phyloP scores from a whole-genome alignment of 176 grass and related monocot genomes.

The Carex parvula region DNA sequence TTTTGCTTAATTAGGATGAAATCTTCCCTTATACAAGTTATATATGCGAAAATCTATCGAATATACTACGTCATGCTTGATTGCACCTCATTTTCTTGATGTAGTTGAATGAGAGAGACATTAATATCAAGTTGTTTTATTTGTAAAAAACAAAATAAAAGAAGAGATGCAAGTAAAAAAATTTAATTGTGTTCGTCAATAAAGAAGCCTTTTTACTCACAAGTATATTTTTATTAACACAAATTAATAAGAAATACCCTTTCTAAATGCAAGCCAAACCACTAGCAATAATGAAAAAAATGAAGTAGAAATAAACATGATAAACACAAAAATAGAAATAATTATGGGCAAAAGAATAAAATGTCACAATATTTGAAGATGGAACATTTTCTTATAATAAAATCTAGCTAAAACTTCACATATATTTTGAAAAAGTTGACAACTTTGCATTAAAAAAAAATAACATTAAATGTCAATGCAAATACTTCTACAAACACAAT shows the following conservation, averaged over 20 bases:
- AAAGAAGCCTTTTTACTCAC: neutral
- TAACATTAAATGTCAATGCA: neutral
- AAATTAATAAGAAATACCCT: no score
- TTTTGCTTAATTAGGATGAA: conserved; percentile 12
- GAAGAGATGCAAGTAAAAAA: neutral
- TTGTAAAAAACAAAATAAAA: neutral
- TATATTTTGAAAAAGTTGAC: neutral
- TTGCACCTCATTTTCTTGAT: neutral
- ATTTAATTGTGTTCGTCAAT: neutral
- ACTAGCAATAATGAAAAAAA: neutral
- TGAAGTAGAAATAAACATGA: neutral
- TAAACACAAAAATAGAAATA: neutral
- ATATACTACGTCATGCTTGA: conserved; percentile 2
- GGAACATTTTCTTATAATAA: no score
- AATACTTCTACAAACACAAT: neutral
- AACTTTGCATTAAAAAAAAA: neutral
- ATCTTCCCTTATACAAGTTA: neutral
- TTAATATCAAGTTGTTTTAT: neutral
- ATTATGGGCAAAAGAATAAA: neutral
- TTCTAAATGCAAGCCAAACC: neutral
- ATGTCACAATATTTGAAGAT: neutral
- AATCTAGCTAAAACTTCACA: no score
- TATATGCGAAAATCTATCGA: neutral
- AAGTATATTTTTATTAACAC: neutral
- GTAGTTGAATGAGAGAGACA: neutral